Base-by-base conservation (phyloP, 1,284 basidiomycete species). In the Nidula niveotomentosa region DNA sequence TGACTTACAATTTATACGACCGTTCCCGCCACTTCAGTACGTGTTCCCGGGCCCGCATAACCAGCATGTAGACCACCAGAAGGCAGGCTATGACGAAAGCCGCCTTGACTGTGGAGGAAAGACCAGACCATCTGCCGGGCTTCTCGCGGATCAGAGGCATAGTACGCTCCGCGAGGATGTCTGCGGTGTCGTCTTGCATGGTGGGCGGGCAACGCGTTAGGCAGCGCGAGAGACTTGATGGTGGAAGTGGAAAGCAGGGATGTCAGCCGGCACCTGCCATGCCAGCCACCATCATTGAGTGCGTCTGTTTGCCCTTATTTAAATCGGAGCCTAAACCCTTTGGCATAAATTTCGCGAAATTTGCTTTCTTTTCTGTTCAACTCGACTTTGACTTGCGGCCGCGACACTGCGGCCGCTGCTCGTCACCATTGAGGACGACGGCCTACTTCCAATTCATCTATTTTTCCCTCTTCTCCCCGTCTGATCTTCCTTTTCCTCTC, bases 91-190 rank as follows among this genome's bases (percentile, higher is more conserved):
- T 55, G 58, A 62, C 58, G 48, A 71, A 62, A 49, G 68, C 65
- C 30, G 30, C 30, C 35, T 65, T 66, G 62, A 73, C 77, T 64
- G 73, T 52, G 63, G 57, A 67, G 61, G 56, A 74, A 58, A 56
- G 72, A 61, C 59, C 76, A 59, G 59, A 69, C 66, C 47, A 67
- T 70, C 68, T 72, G 69, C 58, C 60, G 30, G 58, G 61, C 39
- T 65, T 62, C 55, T 68, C 64, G 59, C 68, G 73, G 67, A 72
- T 67, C 49, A 68, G 75, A 65, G 66, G 80, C 63, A 65, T 77
- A 63, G 65, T 79, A 65, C 60, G 65, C 52, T 82, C 79, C 53
- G 86, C 86, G 15, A 90, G 77, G 55, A 90, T 88, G 70, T 90
- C 87, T 58, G 82, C 78, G 54, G 77, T 76, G 63, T 85, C 81